Conservation (phyloP, 1,139 yeast species). For the Pneumocystis carinii region DNA sequence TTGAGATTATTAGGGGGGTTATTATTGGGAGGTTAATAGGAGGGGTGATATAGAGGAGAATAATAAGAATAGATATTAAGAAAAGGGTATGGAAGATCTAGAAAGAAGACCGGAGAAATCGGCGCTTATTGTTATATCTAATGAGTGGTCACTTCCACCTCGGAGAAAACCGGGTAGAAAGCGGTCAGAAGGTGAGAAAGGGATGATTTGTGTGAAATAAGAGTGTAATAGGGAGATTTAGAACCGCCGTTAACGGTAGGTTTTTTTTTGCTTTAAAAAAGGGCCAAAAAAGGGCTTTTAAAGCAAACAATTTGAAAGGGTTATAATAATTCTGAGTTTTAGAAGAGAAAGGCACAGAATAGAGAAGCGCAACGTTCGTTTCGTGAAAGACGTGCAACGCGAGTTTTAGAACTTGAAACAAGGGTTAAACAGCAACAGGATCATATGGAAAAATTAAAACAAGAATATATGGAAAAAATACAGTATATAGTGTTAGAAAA, state of each 20-base stretch:
- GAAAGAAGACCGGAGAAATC: not conserved
- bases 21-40: no score
- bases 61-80: no score
- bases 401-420: conserved; percentile 37
- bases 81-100: no score
- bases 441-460: conserved; percentile 37
- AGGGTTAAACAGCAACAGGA: conserved; percentile 15
- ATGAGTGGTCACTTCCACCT: conserved; percentile 10
- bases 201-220: not conserved
- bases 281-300: not conserved
- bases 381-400: conserved; percentile 59
- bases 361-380: conserved; percentile 92
- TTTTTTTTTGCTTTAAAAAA: not conserved
- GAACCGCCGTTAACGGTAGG: not conserved
- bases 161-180: conserved; percentile 10
- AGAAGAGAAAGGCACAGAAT: conserved; percentile 76
- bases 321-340: conserved; percentile 34
- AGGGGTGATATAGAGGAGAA: no score
- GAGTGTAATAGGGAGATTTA: not conserved
- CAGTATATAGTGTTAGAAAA: conserved; percentile 18
- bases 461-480: conserved; percentile 1
- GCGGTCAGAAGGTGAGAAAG: conserved; percentile 1
- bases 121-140: conserved; percentile 3
- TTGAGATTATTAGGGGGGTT: no score
- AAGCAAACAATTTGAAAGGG: not conserved